Percentiles rank a stretch among this genome's conserved stretches.
Conservation (phyloP, 1,284 basidiomycete species). For the Melampsora larici-populina region DNA sequence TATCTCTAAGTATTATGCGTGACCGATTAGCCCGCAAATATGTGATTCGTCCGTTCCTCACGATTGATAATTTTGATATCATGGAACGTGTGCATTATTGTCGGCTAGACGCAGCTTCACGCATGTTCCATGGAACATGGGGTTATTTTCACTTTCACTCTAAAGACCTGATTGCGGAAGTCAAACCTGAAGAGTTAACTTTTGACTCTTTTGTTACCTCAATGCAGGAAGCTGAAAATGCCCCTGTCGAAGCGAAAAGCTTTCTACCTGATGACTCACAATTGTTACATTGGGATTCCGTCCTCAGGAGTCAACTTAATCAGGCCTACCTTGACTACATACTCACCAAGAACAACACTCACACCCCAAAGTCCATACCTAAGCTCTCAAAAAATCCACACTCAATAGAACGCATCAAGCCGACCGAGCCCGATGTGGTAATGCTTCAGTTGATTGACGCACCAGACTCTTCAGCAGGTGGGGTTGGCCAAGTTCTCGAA, state of each 20-base stretch:
- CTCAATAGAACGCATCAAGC: no score
- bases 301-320: conserved; percentile 2
- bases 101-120: neutral
- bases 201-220: neutral
- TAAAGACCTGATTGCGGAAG: neutral
- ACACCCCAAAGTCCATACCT: no score
- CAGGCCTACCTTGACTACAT: neutral
- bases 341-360: neutral
- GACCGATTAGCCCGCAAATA: neutral
- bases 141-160: conserved; percentile 5
- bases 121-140: conserved; percentile 25
- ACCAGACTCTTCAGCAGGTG: no score
- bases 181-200: neutral
- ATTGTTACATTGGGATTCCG: neutral
- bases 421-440: neutral
- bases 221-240: neutral
- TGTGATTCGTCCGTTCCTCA: neutral
- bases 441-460: conserved; percentile 19
- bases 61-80: conserved; percentile 32
- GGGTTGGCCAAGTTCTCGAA: no score
- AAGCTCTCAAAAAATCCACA: no score
- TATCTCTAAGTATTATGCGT: neutral
- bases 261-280: neutral
- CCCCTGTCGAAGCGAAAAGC: neutral
- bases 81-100: conserved; percentile 2